Evolutionary conservation across 2,329 filamentous ascomycete genomes (phyloP), one percentile per base, ranked within the genome.

Genomic region (Cytospora mali): DNA sequence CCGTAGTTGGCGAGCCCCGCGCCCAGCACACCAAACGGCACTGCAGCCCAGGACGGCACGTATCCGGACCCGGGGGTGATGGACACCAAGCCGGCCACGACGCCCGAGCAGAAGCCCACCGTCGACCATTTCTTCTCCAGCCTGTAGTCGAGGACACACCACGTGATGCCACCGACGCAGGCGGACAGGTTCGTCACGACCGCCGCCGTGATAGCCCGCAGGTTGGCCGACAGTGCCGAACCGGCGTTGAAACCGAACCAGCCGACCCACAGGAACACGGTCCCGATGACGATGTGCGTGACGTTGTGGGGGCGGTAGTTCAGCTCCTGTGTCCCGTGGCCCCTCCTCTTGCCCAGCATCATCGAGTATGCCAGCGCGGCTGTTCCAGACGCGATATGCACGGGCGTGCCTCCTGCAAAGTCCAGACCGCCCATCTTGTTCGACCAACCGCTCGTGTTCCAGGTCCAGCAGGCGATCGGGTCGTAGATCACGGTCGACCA

Each of bases 201-300:
- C 13, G 90, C 90, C 51, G 93, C 93, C 88, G 96, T 92, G 69
- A 96, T 84, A 51, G 91, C 91, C 55, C 93, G 88, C 72, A 96
- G 76, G 75, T 95, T 96, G 57, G 92, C 92, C 55, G 88, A 82
- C 61, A 95, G 80, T 16, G 92, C 92, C 18, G 89, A 93, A 67
- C 92, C 92, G 55, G 91, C 92, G 71, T 96, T 97, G 86, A 97
- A 97, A 54, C 93, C 93, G 71, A 96, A 96, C 93, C 92, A 97
- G 59, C 93, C 93, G 18, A 96, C 90, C 92, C 93, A 97, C 18
- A 97, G 87, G 78, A 97, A 96, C 53, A 96, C 92, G 3, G 93
- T 96, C 31, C 93, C 93, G 61, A 96, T 90, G 58, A 96, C 92
- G 69, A 97, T 93, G 74, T 96, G 91, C 4, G 92, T 95, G 53